Base-by-base conservation (phyloP, 106 monocot genomes). In the Apostasia shenzhenica region DNA sequence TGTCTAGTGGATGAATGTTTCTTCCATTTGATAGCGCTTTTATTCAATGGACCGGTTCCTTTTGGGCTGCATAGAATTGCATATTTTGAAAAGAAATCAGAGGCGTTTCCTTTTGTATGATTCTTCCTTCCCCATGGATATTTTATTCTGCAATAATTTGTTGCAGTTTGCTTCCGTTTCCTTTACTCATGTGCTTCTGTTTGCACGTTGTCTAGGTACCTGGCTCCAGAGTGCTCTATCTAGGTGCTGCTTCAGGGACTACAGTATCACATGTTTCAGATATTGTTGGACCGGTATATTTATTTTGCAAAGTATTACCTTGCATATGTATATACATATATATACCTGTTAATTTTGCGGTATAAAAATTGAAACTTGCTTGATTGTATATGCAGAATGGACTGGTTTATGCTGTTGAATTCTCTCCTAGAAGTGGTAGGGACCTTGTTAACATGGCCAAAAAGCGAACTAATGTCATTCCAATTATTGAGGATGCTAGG, bases 361-460 rank as follows among this genome's bases (percentile, higher is more conserved):
- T 49, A 43, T 40, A 14, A 10, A 43, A 0, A 13, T 68, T 41
- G 55, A 26, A 26, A 26, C 26, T 26, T 26, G 26, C 26, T 26
- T 26, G 26, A 26, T 26, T 26, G 26, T 26, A 26, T 26, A 26
- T 26, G 70, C 84, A 99, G 97, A 89, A 78, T 37, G 92, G 97
- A 41, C 66, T 90, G 50, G 97, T 99, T 0, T 99, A 92, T 78
- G 92, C 97, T 51, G 97, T 99, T 73, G 97, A 99, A 43, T 99
- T 99, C 73, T 99, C 97, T 0, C 92, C 85, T 71, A 89, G 92
- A 76, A 99, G 97, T 75, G 89, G 97, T 13, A 82, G 97, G 60
- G 97, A 99, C 55, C 78, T 99, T 59, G 92, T 99, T 5, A 99
- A 99, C 60, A 92, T 99, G 97, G 97, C 97, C 8, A 99, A 92